Evolutionary conservation across 2,329 filamentous ascomycete species (phyloP).

Genomic region (Paecilomyces niveus): DNA sequence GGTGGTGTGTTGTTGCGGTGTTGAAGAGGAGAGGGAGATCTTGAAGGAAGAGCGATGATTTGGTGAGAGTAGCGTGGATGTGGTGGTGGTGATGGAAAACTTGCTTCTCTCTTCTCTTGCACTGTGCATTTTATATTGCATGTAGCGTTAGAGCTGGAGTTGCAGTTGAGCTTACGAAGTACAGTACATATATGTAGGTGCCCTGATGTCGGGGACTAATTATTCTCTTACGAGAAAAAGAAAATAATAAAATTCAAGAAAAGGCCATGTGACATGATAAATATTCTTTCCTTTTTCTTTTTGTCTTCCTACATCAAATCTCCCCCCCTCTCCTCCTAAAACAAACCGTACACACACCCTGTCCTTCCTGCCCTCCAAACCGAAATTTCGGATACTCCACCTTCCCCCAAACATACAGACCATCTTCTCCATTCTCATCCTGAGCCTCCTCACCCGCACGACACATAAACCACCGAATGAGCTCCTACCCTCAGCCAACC

Average conservation of each 20-base stretch:
- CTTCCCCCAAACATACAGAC: constrained; percentile 56
- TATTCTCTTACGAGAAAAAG: too few species aligned
- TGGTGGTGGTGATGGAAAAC: too few species aligned
- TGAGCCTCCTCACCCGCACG: constrained; percentile 14
- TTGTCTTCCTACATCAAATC: neutral
- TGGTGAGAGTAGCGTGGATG: too few species aligned
- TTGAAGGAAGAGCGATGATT: too few species aligned
- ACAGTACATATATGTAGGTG: too few species aligned
- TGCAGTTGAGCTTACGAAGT: too few species aligned
- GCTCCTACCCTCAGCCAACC: too few species aligned
- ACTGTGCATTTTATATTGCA: too few species aligned
- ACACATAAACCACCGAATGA: constrained; percentile 68
- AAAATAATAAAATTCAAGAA: too few species aligned
- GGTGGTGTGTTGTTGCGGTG: constrained; percentile 51
- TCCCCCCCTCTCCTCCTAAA: constrained; percentile 3
- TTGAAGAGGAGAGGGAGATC: constrained; percentile 17
- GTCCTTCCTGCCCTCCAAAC: constrained; percentile 10
- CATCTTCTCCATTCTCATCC: constrained; percentile 20
- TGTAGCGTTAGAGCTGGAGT: too few species aligned
- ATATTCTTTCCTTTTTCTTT: neutral
- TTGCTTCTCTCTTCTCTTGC: neutral
- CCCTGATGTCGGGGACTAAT: too few species aligned
- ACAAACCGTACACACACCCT: constrained; percentile 11
- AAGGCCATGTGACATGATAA: too few species aligned
- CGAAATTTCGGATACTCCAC: constrained; percentile 74